Conservation (phyloP, 2,329 filamentous ascomycete species). For the Alternaria brassicicola region DNA sequence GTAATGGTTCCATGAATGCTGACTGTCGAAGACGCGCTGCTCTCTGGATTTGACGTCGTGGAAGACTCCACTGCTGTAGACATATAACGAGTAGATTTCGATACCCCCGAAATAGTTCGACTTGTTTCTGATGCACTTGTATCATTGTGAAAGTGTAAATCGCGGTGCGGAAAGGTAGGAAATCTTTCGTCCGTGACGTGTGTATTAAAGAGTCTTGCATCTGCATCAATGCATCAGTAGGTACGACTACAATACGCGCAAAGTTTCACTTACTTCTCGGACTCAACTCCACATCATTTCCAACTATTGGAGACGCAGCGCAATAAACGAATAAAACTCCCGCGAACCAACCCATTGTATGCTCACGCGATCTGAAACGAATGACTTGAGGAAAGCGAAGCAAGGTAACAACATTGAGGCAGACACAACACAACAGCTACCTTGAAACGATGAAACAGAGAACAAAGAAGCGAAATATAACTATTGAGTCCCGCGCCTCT, state of each 20-base stretch:
- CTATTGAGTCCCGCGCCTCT: conserved; percentile 26
- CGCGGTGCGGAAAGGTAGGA: conserved; percentile 12
- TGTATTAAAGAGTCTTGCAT: conserved; percentile 1
- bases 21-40: not conserved
- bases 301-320: conserved; percentile 5
- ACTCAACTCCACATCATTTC: not conserved
- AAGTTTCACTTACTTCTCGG: conserved; percentile 1
- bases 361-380: conserved; percentile 33
- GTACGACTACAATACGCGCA: not conserved
- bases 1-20: not conserved
- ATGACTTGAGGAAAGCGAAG: conserved; percentile 25
- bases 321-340: conserved; percentile 26
- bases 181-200: not conserved
- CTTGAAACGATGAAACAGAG: conserved; percentile 31
- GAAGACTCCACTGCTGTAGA: not conserved
- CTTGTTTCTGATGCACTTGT: conserved; percentile 4
- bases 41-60: not conserved
- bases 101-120: not conserved
- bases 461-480: conserved; percentile 32
- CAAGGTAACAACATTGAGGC: conserved; percentile 20
- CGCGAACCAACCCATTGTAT: conserved; percentile 48
- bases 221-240: not conserved
- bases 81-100: not conserved
- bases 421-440: conserved; percentile 18
- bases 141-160: conserved; percentile 8